Conservation (phyloP, 768 basidiomycete species). For the Lentinula lateritia region DNA sequence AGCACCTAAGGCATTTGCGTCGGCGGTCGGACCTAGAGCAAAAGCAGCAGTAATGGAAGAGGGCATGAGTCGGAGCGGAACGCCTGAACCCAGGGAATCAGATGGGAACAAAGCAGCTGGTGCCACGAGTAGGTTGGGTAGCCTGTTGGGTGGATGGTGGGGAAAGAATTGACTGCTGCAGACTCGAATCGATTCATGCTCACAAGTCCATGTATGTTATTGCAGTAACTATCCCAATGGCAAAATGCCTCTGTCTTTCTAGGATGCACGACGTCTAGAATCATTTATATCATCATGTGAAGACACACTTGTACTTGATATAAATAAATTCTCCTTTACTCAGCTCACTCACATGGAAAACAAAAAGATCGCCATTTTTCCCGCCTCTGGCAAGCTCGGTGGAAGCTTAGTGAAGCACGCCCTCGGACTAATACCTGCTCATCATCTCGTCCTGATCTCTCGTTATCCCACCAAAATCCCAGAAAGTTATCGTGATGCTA, state of each 20-base stretch:
- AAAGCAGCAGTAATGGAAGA: constrained; percentile 48
- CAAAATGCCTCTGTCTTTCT: too few species aligned
- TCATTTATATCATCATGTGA: too few species aligned
- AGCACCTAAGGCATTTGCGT: constrained; percentile 29
- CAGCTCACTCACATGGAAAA: neutral
- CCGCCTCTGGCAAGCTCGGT: neutral
- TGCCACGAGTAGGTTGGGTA: constrained; percentile 51
- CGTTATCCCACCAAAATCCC: neutral
- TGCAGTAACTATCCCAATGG: too few species aligned
- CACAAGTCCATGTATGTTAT: too few species aligned
- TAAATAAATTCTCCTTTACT: too few species aligned
- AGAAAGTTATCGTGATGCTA: neutral
- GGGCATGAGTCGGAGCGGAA: constrained; percentile 30
- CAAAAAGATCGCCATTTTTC: neutral
- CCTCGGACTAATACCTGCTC: neutral
- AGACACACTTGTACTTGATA: too few species aligned
- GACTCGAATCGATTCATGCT: too few species aligned
- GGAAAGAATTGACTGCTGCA: constrained; percentile 32
- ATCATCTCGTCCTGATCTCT: neutral
- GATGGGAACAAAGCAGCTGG: constrained; percentile 16
- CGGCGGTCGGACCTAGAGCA: constrained; percentile 20
- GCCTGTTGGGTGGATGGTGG: constrained; percentile 83
- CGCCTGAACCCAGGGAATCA: constrained; percentile 38
- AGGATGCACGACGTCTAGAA: too few species aligned
- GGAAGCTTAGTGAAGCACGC: neutral